phyloP scores from a whole-genome alignment of 2,329 filamentous ascomycete genomes.

The Zasmidium citrigriseum region DNA sequence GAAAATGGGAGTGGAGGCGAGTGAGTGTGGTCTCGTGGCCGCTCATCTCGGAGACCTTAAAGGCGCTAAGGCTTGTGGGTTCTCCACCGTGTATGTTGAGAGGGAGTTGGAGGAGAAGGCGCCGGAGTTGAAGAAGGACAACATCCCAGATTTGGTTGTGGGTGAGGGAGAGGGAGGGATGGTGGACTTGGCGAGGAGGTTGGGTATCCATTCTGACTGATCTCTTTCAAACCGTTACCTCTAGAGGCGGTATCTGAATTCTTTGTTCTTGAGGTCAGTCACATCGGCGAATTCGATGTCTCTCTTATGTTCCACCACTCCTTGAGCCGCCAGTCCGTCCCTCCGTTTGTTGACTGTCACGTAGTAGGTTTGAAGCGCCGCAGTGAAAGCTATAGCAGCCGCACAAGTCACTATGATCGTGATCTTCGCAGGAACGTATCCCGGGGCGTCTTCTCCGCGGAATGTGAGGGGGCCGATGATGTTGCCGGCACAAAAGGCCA shows the following conservation, averaged over 20 bases:
- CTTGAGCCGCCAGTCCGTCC: constrained; percentile 20
- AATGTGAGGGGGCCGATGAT: constrained; percentile 46
- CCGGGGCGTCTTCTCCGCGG: constrained; percentile 36
- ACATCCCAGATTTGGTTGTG: constrained; percentile 68
- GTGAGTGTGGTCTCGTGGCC: constrained; percentile 74
- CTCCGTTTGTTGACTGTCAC: constrained; percentile 44
- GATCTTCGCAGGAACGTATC: constrained; percentile 47
- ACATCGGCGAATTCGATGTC: constrained; percentile 31
- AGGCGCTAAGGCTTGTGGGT: constrained; percentile 63
- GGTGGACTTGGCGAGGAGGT: constrained; percentile 39
- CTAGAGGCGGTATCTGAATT: constrained; percentile 27
- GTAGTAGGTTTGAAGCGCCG: constrained; percentile 54
- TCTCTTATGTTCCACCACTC: constrained; percentile 6
- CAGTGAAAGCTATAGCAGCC: constrained; percentile 40
- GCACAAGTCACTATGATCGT: constrained; percentile 41
- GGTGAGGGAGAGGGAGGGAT: constrained; percentile 52
- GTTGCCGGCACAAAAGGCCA: constrained; percentile 40
- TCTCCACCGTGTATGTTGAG: constrained; percentile 74
- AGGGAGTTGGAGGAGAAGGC: constrained; percentile 65
- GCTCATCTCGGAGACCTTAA: constrained; percentile 70
- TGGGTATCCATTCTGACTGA: constrained; percentile 1
- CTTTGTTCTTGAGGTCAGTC: constrained; percentile 33
- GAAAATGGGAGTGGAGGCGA: constrained; percentile 56
- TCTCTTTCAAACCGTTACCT: no score
- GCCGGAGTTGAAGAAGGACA: constrained; percentile 52